A percentile compares a stretch with the other conserved stretches of the same genome.
These are phyloP conservation scores for Escallonia herrerae DNA, from an alignment of 129 eudicot genomes.

Conservation along the genomic window DNA sequence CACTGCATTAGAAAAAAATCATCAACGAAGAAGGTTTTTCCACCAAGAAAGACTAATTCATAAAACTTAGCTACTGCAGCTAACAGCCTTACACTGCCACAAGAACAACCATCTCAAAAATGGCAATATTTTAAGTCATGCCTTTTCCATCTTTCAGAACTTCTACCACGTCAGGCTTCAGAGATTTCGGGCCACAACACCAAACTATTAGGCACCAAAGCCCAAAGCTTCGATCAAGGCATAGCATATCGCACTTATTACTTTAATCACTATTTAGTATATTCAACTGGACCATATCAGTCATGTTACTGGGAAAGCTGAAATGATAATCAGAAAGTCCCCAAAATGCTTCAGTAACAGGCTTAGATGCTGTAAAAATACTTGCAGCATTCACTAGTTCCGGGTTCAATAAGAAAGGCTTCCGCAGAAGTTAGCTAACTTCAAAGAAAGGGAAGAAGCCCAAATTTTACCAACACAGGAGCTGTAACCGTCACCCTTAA, in stretches of 20 bases:
- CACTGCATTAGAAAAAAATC: no score
- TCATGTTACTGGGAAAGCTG: neutral
- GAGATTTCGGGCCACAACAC: neutral
- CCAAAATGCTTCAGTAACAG: neutral
- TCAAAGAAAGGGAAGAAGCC: neutral
- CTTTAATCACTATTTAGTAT: neutral
- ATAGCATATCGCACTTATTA: neutral
- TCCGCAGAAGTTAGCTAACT: neutral
- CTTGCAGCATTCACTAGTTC: no score
- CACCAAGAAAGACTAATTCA: no score
- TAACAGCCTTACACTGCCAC: no score
- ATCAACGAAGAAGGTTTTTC: no score
- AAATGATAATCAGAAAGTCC: neutral
- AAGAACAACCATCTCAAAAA: no score
- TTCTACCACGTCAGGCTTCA: neutral
- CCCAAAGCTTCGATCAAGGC: neutral
- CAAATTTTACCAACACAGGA: conserved; percentile 57
- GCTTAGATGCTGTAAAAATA: neutral
- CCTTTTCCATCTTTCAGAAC: no score
- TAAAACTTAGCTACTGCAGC: no score
- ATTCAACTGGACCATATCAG: neutral
- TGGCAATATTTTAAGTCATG: no score
- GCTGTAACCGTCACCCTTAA: conserved; percentile 88
- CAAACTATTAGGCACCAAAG: neutral
- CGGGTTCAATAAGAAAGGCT: neutral